Base-by-base conservation (phyloP, 2,329 filamentous ascomycete species). In the Chaetomium sp. region DNA sequence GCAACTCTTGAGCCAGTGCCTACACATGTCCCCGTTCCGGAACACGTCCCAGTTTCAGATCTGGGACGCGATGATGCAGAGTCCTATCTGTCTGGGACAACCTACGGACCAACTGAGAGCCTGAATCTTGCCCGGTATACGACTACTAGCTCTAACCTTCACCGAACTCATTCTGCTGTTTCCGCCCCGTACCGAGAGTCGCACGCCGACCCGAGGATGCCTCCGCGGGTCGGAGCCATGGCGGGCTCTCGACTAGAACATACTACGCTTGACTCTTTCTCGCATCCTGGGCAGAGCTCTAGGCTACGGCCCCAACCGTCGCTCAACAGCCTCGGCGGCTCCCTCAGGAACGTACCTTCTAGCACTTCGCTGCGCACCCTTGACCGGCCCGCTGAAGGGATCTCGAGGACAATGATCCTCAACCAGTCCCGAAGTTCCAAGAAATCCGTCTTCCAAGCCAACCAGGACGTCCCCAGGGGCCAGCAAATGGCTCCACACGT, bases 401-500 rank as follows among this genome's bases (percentile, higher is more conserved):
- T 80, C 53, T 73, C 80, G 1, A 75, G 78, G 45, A 76, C 78
- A 12, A 76, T 79, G 69, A 78, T 82, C 2, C 70, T 81, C 57
- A 84, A 83, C 64, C 79, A 81, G 63, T 78, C 81, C 56, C 77
- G 80, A 57, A 75, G 74, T 54, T 71, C 75, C 31, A 78, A 76
- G 56, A 78, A 75, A 21, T 79, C 79, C 1, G 76, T 75, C 0
- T 79, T 81, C 25, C 65, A 67, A 7, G 64, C 69, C 19, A 72
- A 73, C 2, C 69, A 76, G 8, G 72, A 80, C 27, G 72, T 79
- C 3, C 77, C 78, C 2, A 79, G 80, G 38, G 77, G 78, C 1
- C 82, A 80, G 9, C 76, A 73, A 35, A 80, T 86, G 59, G 78
- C 83, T 5, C 72, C 76, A 16, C 83, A 84, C 62, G 78, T 85